Percentiles rank a stretch among this genome's conserved stretches.
These are phyloP conservation scores for Tulasnella sp. DNA, from an alignment of 768 basidiomycete genomes.

Conservation along the genomic window DNA sequence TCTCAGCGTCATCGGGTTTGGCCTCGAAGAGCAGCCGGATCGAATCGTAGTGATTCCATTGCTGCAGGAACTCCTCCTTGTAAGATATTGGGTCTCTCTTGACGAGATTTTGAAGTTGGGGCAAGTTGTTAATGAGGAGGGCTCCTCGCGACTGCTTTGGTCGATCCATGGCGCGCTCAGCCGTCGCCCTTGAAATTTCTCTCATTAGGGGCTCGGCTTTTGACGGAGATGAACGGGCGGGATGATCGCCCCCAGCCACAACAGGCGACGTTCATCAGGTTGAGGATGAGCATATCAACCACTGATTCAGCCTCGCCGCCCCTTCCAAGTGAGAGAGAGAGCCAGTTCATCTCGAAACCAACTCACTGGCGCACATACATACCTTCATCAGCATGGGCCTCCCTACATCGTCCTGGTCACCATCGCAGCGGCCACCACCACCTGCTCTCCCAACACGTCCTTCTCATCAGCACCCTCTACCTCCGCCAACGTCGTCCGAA, in stretches of 20 bases:
- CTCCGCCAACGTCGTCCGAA: background rate
- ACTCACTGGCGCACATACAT: background rate
- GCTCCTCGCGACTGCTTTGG: slow-evolving; percentile 49
- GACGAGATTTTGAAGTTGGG: slow-evolving; percentile 94
- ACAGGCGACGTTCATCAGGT: slow-evolving; percentile 22
- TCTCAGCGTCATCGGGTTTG: slow-evolving; percentile 64
- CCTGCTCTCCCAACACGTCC: slow-evolving; percentile 4
- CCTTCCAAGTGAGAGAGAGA: slow-evolving; percentile 2
- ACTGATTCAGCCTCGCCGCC: background rate
- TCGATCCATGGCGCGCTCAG: slow-evolving; percentile 27
- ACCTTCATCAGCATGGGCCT: too few species aligned
- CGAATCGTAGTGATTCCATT: slow-evolving; percentile 93
- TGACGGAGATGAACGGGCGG: background rate
- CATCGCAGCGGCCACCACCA: background rate
- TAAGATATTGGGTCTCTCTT: slow-evolving; percentile 88
- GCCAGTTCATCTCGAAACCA: background rate
- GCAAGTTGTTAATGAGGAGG: slow-evolving; percentile 81
- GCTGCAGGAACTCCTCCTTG: slow-evolving; percentile 91
- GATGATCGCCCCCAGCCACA: background rate
- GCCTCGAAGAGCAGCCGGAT: slow-evolving; percentile 79
- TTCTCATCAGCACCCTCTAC: background rate
- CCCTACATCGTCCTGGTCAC: too few species aligned
- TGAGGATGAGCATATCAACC: slow-evolving; percentile 17
- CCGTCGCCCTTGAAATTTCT: slow-evolving; percentile 9
- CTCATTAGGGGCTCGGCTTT: slow-evolving; percentile 1